Base-by-base conservation (phyloP, 352 stramenopile species). In the Pythium insidiosum region DNA sequence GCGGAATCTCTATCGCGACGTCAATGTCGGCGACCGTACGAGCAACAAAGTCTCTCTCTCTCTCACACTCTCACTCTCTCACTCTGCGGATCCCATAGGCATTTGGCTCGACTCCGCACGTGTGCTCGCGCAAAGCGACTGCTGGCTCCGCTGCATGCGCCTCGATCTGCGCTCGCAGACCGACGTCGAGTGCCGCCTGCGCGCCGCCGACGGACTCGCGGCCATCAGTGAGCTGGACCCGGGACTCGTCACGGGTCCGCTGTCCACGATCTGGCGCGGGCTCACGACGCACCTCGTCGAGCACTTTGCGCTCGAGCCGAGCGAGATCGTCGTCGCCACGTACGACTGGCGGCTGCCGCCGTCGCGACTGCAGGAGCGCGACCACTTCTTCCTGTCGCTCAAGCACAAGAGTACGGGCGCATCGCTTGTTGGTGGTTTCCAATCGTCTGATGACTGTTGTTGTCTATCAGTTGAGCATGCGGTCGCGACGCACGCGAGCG, bases 321-420 rank as follows among this genome's bases (percentile, higher is more conserved):
- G 84, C 12, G 66, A 88, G 52, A 47, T 91, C 22, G 43, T 91
- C 29, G 74, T 91, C 6, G 78, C 78, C 9, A 60, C 75, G 5
- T 91, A 91, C 46, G 78, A 91, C 63, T 91, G 78, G 78, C 66
- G 78, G 19, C 51, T 91, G n/a, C 78, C 78, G 25, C 71, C 78
- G 5, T 70, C 73, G 38, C 76, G 72, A 28, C 44, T 91, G 12
- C 73, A 91, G 35, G 54, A 80, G 28, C 78, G 78, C 13, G 78
- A 91, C 53, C 68, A 80, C 20, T 91, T 72, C 48, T 91, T 88
- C 46, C 68, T 62, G 30, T 68, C 58, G 25, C 70, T 91, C 47
- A 84, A 78, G 56, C 66, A 64, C 54, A 77, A 86, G 43, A 87
- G 73, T 87, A 59, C 33, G 64, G 6, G n/a, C 34, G 13, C 13